Evolutionary conservation across 2,329 filamentous ascomycete genomes (phyloP).

Genomic region (Furcasterigmium furcatum): DNA sequence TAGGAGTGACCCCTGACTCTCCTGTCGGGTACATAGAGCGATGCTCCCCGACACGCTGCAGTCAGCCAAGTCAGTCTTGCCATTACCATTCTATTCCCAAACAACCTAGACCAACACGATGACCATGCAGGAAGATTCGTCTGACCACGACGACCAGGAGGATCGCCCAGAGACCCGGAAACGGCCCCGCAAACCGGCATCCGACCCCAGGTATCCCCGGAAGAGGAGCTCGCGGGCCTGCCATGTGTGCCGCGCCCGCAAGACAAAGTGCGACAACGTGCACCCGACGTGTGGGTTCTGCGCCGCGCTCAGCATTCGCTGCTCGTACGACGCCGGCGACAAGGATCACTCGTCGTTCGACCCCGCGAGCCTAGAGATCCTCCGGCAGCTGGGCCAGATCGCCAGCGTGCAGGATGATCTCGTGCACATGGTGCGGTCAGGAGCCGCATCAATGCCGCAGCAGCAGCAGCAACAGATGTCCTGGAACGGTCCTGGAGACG

Average conservation of each 20-base stretch:
- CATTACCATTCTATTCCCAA: too few species aligned
- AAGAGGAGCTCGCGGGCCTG: background rate
- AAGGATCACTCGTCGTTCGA: background rate
- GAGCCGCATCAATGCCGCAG: background rate
- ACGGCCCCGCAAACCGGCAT: background rate
- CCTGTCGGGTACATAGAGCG: background rate
- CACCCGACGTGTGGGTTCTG: constrained; percentile 16
- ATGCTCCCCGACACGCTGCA: background rate
- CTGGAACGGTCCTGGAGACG: background rate
- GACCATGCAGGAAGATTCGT: background rate
- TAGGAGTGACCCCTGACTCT: background rate
- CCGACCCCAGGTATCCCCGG: background rate
- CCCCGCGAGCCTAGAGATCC: background rate
- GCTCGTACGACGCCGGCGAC: background rate
- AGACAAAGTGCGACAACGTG: constrained; percentile 18
- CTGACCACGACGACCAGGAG: background rate
- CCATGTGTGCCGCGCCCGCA: constrained; percentile 10
- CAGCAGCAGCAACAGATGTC: background rate
- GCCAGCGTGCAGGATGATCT: background rate
- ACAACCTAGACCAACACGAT: background rate
- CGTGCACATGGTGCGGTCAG: background rate
- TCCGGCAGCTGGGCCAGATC: background rate
- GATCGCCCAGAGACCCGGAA: background rate
- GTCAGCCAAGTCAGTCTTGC: too few species aligned
- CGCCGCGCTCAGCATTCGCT: background rate